Base-by-base conservation (phyloP, 2,329 filamentous ascomycete genomes). In the Talaromyces sp. region DNA sequence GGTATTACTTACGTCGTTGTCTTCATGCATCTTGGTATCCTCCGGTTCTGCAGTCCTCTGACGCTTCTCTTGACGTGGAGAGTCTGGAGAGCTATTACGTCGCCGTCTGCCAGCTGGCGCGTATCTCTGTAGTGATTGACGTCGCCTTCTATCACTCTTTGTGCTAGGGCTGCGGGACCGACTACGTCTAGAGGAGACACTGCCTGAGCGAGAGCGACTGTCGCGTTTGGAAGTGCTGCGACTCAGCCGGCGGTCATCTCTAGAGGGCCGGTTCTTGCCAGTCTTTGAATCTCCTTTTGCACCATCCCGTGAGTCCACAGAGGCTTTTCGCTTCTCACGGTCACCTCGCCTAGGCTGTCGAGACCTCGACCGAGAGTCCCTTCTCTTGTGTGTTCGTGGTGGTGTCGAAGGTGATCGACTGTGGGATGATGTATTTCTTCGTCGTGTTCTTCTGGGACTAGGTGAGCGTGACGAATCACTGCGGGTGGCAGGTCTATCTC, bases 381-480 rank as follows among this genome's bases (percentile, higher is more conserved):
- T 72, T 59, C 71, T 72, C 63, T 73, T 73, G 63, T 67, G 68
- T 57, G 68, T 73, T 58, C 70, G 69, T 62, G 65, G 68, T 58
- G 71, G 67, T 59, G 74, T 76, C 25, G 75, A 71, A 28, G 69
- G 72, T 30, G 73, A 76, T 56, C 69, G 65, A 65, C 71, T 76
- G 69, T 71, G 74, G 57, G 73, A 72, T 63, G 75, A 78, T 69
- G 75, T 70, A 64, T 69, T 74, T 70, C 73, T 73, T 67, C 70
- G 71, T 68, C 74, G 75, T 63, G 73, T 70, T 77, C 77, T 72
- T 80, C 80, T 84, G 77, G 80, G 75, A 73, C 79, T 79, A 77
- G 75, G 82, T 83, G 82, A 85, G 81, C 80, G 81, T 69, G 80
- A 80, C 71, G 77, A 77, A 68, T 77, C 72, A 77, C 73, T 76